Evolutionary conservation across 2,329 filamentous ascomycete species (phyloP), one percentile per base, ranked within the genome.

Genomic region (Phialophora verrucosa): DNA sequence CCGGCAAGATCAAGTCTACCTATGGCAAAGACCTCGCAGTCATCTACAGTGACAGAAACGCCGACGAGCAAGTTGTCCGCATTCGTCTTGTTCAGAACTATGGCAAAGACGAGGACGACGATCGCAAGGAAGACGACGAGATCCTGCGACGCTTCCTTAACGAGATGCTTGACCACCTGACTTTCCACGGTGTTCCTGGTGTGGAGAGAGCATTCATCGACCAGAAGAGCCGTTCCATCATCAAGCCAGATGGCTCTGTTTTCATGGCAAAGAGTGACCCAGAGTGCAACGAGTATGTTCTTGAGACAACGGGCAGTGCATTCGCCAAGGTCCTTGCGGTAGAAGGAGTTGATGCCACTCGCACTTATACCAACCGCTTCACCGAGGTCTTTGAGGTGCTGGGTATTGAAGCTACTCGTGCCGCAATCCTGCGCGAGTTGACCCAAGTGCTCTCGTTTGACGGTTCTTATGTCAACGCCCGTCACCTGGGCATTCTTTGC

Each of bases 391-490:
- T 97, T 53, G 91, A 94, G 71, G 92, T 97, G 10, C 95, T 99
- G 70, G 95, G 95, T 76, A 99, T 99, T 70, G 95, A 99, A 77
- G 96, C 93, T 71, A 93, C 93, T 68, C 90, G 95, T 75, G 88
- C 91, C 56, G 91, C 93, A 62, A 84, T 99, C 65, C 88, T 97
- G 72, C 89, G 90, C 68, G 96, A 99, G 77, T 81, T 99, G 83
- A 92, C 91, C 32, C 89, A 92, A 75, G 95, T 99, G 76, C 82
- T 99, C 82, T 93, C 95, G 29, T 99, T 99, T 77, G 95, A 98
- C 77, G 96, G 96, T 86, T 98, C 95, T 14, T 99, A 99, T 78
- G 95, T 99, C 85, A 99, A 99, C 79, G 93, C 98, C 81, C 93
- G 95, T 75, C 95, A 99, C 83, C 88, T 99, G 83, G 91, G 93